phyloP scores from a whole-genome alignment of 2,329 filamentous ascomycete genomes.

The Cordyceps militaris region DNA sequence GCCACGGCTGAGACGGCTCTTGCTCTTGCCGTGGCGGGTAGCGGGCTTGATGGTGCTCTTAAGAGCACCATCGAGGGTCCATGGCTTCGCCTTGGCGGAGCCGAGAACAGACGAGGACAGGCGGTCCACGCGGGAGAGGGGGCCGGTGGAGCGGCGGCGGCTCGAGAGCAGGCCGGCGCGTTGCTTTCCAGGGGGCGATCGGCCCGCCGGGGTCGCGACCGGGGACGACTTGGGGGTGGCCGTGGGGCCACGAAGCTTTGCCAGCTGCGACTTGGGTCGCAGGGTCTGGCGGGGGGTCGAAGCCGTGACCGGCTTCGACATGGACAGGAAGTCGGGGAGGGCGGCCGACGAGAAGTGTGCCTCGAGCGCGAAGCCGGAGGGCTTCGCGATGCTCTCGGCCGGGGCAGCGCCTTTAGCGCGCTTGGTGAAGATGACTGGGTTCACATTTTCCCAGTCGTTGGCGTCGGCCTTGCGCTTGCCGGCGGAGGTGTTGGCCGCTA shows the following conservation, averaged over 20 bases:
- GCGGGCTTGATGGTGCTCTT: conserved; percentile 66
- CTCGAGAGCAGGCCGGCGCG: conserved; percentile 60
- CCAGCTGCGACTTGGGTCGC: conserved; percentile 45
- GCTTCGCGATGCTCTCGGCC: conserved; percentile 43
- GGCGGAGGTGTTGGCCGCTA: conserved; percentile 35
- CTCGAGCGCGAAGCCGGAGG: conserved; percentile 38
- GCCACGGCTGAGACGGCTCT: conserved; percentile 15
- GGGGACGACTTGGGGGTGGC: conserved; percentile 40
- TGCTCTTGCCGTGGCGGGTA: conserved; percentile 21
- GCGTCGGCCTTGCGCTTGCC: conserved; percentile 51
- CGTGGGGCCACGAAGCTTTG: conserved; percentile 31
- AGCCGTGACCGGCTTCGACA: conserved; percentile 26
- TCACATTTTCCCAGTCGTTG: conserved; percentile 55
- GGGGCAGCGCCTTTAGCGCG: conserved; percentile 45
- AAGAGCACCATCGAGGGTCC: conserved; percentile 79
- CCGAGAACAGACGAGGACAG: conserved; percentile 53
- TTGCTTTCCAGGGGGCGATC: conserved; percentile 67
- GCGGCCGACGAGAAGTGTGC: conserved; percentile 22
- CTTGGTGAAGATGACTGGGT: conserved; percentile 51
- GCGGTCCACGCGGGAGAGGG: conserved; percentile 64
- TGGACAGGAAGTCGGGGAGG: conserved; percentile 22
- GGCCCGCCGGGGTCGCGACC: conserved; percentile 64
- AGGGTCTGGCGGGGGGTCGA: conserved; percentile 37
- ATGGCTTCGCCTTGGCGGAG: conserved; percentile 50
- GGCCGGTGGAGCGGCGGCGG: conserved; percentile 55